Evolutionary conservation across 495 filamentous ascomycete genomes (phyloP).

Genomic region (Corynascus novoguineensis): DNA sequence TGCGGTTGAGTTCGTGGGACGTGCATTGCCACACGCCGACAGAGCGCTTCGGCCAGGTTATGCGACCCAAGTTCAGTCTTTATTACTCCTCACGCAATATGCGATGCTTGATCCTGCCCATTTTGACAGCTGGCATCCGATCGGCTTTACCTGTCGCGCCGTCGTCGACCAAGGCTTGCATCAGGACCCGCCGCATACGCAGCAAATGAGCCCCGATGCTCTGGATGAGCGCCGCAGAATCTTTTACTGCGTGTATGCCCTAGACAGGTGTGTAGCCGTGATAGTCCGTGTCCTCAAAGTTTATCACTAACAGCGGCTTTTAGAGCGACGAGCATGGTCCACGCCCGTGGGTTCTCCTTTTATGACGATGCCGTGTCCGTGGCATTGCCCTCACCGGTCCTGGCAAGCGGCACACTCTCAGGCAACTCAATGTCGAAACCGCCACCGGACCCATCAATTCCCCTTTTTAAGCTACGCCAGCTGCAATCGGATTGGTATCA

Average conservation of each 20-base stretch:
- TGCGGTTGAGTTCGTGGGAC: constrained; percentile 60
- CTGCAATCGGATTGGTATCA: constrained; percentile 80
- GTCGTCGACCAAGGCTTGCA: constrained; percentile 85
- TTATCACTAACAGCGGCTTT: constrained; percentile 8
- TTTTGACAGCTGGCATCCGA: constrained; percentile 85
- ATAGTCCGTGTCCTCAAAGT: background rate
- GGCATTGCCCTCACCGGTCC: constrained; percentile 41
- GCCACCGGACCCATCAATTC: constrained; percentile 48
- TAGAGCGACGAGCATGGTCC: constrained; percentile 75
- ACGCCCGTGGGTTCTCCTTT: constrained; percentile 80
- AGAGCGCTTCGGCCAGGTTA: constrained; percentile 78
- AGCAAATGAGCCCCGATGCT: constrained; percentile 53
- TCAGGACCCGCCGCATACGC: constrained; percentile 71
- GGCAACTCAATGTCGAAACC: constrained; percentile 42
- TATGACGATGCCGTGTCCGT: constrained; percentile 82
- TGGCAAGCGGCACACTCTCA: constrained; percentile 32
- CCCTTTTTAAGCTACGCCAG: constrained; percentile 69
- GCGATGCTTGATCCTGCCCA: constrained; percentile 80
- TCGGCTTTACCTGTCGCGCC: constrained; percentile 78
- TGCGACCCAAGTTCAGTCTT: constrained; percentile 72
- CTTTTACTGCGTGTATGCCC: constrained; percentile 78
- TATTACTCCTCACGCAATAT: constrained; percentile 80
- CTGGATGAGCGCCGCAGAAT: constrained; percentile 71
- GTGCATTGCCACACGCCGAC: constrained; percentile 70
- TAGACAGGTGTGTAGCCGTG: constrained; percentile 64